Evolutionary conservation across 2,329 filamentous ascomycete species (phyloP).

Genomic region (Paecilomyces formosus): DNA sequence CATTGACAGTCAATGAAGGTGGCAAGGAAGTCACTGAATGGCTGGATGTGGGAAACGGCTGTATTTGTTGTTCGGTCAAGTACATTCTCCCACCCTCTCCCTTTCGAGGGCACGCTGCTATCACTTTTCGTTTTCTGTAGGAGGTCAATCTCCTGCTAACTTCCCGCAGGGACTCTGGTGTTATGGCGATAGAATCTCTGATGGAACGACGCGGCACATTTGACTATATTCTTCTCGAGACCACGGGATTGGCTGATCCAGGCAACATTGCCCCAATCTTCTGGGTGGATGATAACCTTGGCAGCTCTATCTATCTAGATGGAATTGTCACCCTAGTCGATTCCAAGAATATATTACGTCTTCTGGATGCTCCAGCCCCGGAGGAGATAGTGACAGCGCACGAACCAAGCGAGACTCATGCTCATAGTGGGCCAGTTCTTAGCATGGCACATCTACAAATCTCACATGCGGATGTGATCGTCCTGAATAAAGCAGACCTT

Average conservation of each 20-base stretch:
- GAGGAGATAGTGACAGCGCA: slow-evolving; percentile 38
- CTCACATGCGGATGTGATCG: slow-evolving; percentile 88
- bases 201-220: slow-evolving; percentile 93
- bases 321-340: slow-evolving; percentile 95
- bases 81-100: slow-evolving; percentile 32
- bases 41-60: slow-evolving; percentile 93
- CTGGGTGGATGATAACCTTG: slow-evolving; percentile 94
- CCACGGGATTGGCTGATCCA: slow-evolving; percentile 88
- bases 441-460: slow-evolving; percentile 95
- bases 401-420: slow-evolving; percentile 9
- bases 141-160: background rate
- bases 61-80: slow-evolving; percentile 97
- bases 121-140: background rate
- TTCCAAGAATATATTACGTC: slow-evolving; percentile 80
- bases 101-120: background rate
- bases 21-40: slow-evolving; percentile 83
- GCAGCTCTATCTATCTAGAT: slow-evolving; percentile 91
- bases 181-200: slow-evolving; percentile 88
- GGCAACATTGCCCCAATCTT: slow-evolving; percentile 94
- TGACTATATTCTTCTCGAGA: slow-evolving; percentile 96
- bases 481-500: slow-evolving; percentile 89
- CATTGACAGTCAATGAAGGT: slow-evolving; percentile 79
- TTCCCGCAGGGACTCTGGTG: slow-evolving; percentile 66
- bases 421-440: slow-evolving; percentile 57
- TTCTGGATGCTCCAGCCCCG: slow-evolving; percentile 60